Evolutionary conservation across 306 rosid species (phyloP).

Genomic region (Quercus cerris): DNA sequence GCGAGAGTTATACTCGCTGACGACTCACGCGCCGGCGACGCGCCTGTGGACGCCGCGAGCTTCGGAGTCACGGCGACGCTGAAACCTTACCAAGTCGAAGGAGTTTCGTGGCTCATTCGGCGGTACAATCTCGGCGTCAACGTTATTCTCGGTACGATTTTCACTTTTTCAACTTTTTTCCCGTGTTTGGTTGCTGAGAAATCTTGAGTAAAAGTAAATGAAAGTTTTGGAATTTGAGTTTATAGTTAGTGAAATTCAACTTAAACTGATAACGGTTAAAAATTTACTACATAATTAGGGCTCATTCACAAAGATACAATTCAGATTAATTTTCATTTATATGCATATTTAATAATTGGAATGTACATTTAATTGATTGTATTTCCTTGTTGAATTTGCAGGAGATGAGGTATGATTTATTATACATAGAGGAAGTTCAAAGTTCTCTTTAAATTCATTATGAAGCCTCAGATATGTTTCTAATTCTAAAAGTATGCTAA

Average conservation of each 20-base stretch:
- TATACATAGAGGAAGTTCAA: background rate
- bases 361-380: conserved; percentile 17
- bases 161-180: background rate
- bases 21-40: conserved; percentile 33
- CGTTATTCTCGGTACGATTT: conserved; percentile 68
- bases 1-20: conserved; percentile 42
- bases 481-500: too few species aligned
- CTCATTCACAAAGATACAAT: background rate
- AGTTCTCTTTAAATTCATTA: background rate
- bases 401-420: conserved; percentile 88
- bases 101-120: conserved; percentile 80
- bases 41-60: conserved; percentile 28
- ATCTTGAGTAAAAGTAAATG: background rate
- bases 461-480: background rate
- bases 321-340: background rate
- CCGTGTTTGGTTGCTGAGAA: conserved; percentile 18
- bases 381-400: conserved; percentile 48
- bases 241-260: too few species aligned
- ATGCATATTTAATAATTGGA: background rate
- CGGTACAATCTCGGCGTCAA: conserved; percentile 84
- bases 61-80: conserved; percentile 71
- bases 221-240: background rate
- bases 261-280: too few species aligned
- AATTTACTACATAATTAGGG: too few species aligned
- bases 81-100: conserved; percentile 84